phyloP scores from a whole-genome alignment of 2,329 filamentous ascomycete genomes.

The Colletotrichum sp. region DNA sequence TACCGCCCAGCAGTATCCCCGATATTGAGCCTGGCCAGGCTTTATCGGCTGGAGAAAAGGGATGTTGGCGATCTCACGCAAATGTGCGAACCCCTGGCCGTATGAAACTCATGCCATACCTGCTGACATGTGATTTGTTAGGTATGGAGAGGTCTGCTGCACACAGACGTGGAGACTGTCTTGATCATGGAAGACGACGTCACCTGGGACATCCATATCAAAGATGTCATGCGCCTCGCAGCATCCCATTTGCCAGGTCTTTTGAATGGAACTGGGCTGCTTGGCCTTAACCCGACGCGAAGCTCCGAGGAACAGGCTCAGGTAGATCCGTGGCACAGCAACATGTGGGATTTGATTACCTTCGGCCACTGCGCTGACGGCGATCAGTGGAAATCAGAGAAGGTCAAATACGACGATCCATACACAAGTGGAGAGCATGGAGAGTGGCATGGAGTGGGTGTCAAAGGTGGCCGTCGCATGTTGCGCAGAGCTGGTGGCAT shows the following conservation, averaged over 20 bases:
- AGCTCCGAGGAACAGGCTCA: neutral
- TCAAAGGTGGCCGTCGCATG: slow-evolving; percentile 27
- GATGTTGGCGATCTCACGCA: slow-evolving; percentile 31
- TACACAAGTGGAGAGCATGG: neutral
- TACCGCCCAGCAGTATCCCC: slow-evolving; percentile 28
- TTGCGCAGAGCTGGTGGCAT: slow-evolving; percentile 26
- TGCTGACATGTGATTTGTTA: slow-evolving; percentile 2
- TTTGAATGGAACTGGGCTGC: neutral
- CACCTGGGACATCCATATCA: slow-evolving; percentile 31
- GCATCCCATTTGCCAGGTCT: neutral
- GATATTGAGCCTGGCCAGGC: neutral
- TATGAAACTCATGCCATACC: neutral
- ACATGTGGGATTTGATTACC: slow-evolving; percentile 27
- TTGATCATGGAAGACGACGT: slow-evolving; percentile 34
- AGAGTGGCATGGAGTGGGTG: slow-evolving; percentile 21
- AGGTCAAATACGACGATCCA: neutral
- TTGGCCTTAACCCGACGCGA: neutral
- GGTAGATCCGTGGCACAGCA: slow-evolving; percentile 26
- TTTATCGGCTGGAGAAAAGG: slow-evolving; percentile 26
- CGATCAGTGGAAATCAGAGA: neutral
- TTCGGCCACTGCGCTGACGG: slow-evolving; percentile 29
- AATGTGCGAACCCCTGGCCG: slow-evolving; percentile 24
- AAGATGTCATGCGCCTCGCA: slow-evolving; percentile 25
- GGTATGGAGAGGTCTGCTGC: slow-evolving; percentile 31
- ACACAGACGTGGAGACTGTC: slow-evolving; percentile 23